phyloP scores from a whole-genome alignment of 2,329 filamentous ascomycete species.

The Penicillium hordei region DNA sequence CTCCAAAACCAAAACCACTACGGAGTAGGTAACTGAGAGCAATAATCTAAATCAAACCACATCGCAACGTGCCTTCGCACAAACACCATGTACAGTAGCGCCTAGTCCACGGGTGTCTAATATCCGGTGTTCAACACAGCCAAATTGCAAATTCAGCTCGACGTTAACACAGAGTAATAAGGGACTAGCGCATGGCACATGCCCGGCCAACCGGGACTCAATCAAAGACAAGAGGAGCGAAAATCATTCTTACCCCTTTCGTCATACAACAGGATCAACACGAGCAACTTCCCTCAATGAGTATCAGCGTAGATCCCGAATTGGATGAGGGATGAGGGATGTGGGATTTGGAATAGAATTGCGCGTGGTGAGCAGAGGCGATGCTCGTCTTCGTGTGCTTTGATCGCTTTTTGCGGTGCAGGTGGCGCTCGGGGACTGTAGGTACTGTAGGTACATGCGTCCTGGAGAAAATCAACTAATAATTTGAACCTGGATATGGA shows the following conservation, averaged over 20 bases:
- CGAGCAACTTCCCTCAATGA: neutral
- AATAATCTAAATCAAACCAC: neutral
- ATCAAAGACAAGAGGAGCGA: conserved; percentile 3
- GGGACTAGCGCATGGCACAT: conserved; percentile 10
- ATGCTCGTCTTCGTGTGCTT: conserved; percentile 11
- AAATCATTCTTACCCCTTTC: conserved; percentile 10
- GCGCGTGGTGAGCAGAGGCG: neutral
- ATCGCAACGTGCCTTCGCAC: conserved; percentile 1
- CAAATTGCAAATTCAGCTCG: conserved; percentile 13
- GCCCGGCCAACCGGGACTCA: conserved; percentile 4
- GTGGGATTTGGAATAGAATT: neutral
- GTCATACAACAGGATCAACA: conserved; percentile 11
- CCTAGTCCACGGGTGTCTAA: neutral
- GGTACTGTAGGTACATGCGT: conserved; percentile 3
- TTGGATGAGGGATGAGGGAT: neutral
- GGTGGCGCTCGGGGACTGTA: conserved; percentile 9
- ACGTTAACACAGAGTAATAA: conserved; percentile 25
- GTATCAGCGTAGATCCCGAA: neutral
- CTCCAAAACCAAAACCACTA: neutral
- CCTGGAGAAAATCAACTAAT: neutral
- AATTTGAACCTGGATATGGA: neutral
- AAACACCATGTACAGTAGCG: conserved; percentile 3
- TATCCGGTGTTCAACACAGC: neutral
- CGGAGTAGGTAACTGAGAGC: neutral
- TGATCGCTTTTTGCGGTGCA: conserved; percentile 8